Evolutionary conservation across 1,284 basidiomycete species (phyloP).

Genomic region (Trichosporon faecale): DNA sequence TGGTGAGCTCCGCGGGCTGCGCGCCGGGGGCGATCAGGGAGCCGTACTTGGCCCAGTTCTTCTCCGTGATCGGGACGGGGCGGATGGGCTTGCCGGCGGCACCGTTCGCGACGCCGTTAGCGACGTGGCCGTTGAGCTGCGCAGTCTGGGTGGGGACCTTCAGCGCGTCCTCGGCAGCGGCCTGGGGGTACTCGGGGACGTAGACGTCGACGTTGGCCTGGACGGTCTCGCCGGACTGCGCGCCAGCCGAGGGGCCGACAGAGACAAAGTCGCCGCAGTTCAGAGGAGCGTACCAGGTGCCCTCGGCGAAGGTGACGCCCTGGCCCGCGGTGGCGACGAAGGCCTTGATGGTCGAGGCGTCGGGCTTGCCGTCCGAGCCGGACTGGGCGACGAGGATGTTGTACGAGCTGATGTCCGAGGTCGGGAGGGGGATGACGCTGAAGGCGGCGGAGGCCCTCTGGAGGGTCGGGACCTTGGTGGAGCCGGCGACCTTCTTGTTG

Average conservation of each 20-base stretch:
- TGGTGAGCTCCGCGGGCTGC: slow-evolving; percentile 46
- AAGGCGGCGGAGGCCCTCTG: slow-evolving; percentile 28
- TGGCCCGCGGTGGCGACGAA: slow-evolving; percentile 76
- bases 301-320: slow-evolving; percentile 75
- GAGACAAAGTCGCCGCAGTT: slow-evolving; percentile 75
- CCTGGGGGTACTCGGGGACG: slow-evolving; percentile 32
- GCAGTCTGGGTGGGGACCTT: background rate
- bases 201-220: slow-evolving; percentile 26
- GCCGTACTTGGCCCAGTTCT: slow-evolving; percentile 66
- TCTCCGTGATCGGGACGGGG: slow-evolving; percentile 53
- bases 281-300: slow-evolving; percentile 84
- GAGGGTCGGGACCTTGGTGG: background rate
- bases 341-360: slow-evolving; percentile 65
- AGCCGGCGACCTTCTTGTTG: background rate
- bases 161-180: background rate
- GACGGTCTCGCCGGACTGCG: slow-evolving; percentile 66
- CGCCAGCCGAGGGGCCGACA: slow-evolving; percentile 77
- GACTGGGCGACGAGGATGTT: slow-evolving; percentile 79
- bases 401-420: slow-evolving; percentile 53
- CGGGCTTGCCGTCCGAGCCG: slow-evolving; percentile 67
- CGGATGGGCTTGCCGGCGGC: slow-evolving; percentile 13
- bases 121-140: background rate
- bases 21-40: slow-evolving; percentile 59
- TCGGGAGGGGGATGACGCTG: slow-evolving; percentile 1
- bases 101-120: background rate